Conservation (phyloP, 2,329 filamentous ascomycete species). For the Penicillium sp. region DNA sequence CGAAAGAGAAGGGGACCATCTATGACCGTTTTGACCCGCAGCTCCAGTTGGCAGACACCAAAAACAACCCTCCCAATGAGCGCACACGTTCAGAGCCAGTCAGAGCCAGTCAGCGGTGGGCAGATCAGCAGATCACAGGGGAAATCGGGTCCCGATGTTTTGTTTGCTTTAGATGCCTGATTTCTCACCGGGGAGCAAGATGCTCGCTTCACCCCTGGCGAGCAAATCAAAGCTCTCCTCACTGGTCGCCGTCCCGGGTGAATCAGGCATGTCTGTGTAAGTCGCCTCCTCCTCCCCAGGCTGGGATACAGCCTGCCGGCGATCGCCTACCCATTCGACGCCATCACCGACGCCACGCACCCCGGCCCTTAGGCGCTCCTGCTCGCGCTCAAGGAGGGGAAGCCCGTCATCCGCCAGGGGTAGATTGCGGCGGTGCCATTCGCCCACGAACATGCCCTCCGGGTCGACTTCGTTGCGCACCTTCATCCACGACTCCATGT, state of each 20-base stretch:
- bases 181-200: constrained; percentile 33
- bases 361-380: constrained; percentile 29
- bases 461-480: constrained; percentile 73
- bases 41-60: too few species aligned
- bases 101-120: constrained; percentile 1
- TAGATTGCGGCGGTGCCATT: constrained; percentile 80
- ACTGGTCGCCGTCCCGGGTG: constrained; percentile 44
- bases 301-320: constrained; percentile 21
- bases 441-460: constrained; percentile 83
- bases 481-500: constrained; percentile 66
- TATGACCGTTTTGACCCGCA: neutral
- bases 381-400: constrained; percentile 49
- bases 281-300: constrained; percentile 6
- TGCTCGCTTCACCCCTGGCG: constrained; percentile 47
- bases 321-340: constrained; percentile 45
- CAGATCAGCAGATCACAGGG: constrained; percentile 9
- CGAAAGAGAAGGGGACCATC: neutral
- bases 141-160: constrained; percentile 10
- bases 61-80: too few species aligned
- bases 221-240: constrained; percentile 53
- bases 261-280: constrained; percentile 30
- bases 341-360: constrained; percentile 40
- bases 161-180: constrained; percentile 10
- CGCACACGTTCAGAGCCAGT: neutral
- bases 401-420: constrained; percentile 39